phyloP scores from a whole-genome alignment of 768 basidiomycete genomes.

The Collybia sp. region DNA sequence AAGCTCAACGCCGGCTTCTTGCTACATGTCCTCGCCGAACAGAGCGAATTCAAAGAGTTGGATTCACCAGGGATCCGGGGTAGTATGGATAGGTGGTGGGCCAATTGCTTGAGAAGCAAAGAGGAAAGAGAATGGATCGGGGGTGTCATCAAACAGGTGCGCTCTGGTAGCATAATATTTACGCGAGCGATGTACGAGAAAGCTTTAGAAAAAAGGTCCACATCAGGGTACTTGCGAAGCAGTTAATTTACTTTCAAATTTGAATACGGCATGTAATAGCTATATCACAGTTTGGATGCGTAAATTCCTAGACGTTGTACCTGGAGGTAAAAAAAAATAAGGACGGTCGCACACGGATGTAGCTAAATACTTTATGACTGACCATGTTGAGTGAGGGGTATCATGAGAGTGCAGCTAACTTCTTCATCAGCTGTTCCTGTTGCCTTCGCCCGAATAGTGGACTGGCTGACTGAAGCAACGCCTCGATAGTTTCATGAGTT shows the following conservation, averaged over 20 bases:
- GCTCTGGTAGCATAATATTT: constrained; percentile 41
- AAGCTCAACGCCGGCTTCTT: constrained; percentile 61
- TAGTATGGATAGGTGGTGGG: constrained; percentile 82
- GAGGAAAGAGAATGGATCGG: constrained; percentile 54
- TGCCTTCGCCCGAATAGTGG: constrained; percentile 43
- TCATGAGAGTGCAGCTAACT: constrained; percentile 39
- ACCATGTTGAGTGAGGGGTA: neutral
- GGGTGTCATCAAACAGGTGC: constrained; percentile 43
- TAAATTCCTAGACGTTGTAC: neutral
- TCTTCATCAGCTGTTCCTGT: constrained; percentile 42
- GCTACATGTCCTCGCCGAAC: constrained; percentile 64
- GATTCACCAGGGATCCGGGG: constrained; percentile 38
- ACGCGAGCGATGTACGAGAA: constrained; percentile 54
- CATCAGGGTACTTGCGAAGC: too few relatives aligned
- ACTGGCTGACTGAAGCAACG: constrained; percentile 50
- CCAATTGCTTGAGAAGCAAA: constrained; percentile 64
- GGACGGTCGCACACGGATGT: neutral
- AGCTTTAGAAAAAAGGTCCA: constrained; percentile 32
- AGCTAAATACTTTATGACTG: neutral
- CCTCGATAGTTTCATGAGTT: constrained; percentile 56
- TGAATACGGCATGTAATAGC: too few relatives aligned
- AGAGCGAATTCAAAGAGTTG: constrained; percentile 53
- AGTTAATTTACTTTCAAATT: too few relatives aligned
- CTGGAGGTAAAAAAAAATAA: neutral
- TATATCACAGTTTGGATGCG: too few relatives aligned